Conservation (phyloP, 1,284 basidiomycete genomes). For the Sparassis latifolia region DNA sequence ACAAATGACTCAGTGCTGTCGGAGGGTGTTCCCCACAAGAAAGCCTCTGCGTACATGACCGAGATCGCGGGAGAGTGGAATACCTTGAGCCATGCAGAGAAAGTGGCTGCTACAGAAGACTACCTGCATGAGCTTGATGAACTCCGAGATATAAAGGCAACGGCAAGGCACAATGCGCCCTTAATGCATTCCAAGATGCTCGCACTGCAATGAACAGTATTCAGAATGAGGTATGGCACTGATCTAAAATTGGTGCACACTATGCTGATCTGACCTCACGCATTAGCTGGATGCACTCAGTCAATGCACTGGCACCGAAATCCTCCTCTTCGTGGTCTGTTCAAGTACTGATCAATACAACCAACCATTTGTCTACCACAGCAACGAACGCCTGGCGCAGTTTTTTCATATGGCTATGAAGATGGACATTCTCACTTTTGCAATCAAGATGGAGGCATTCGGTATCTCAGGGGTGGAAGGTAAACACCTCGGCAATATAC, state of each 20-base stretch:
- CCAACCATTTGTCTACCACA: constrained; percentile 11
- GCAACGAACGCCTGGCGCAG: constrained; percentile 5
- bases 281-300: constrained; percentile 10
- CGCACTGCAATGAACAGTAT: constrained; percentile 1
- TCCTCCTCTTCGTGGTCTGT: constrained; percentile 6
- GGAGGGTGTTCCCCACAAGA: background rate
- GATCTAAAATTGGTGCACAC: constrained; percentile 2
- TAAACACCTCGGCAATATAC: background rate
- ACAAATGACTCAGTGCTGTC: background rate
- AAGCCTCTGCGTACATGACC: background rate
- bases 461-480: constrained; percentile 10
- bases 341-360: constrained; percentile 3
- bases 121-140: background rate
- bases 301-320: constrained; percentile 12
- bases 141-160: constrained; percentile 1
- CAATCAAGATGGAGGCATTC: constrained; percentile 8
- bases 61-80: constrained; percentile 2
- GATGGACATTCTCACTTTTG: background rate
- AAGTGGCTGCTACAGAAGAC: background rate
- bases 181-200: constrained; percentile 8
- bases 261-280: background rate
- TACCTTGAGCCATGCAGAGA: background rate
- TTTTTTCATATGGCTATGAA: constrained; percentile 6
- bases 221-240: constrained; percentile 1
- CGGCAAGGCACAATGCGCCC: constrained; percentile 1